These are phyloP conservation scores for Rhodosporidiobolus sp. DNA, from an alignment of 768 basidiomycete genomes.

Conservation along the genomic window DNA sequence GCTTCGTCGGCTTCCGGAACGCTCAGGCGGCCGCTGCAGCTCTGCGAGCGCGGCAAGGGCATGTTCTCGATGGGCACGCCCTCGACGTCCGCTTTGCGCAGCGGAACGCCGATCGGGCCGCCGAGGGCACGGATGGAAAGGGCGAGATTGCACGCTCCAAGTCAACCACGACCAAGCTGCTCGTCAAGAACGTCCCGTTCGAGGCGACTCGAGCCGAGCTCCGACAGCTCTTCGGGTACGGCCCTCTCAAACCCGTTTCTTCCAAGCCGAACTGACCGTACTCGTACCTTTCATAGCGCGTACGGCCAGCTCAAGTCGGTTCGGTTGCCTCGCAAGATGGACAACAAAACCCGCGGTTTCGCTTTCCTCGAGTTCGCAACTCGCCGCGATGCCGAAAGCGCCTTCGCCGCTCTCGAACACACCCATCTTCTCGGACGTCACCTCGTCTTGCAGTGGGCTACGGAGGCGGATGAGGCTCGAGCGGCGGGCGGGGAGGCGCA, in stretches of 20 bases:
- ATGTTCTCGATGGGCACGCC: conserved; percentile 80
- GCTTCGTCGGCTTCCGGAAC: conserved; percentile 86
- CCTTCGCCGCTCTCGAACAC: conserved; percentile 78
- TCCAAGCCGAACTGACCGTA: conserved; percentile 6
- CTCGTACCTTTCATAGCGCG: conserved; percentile 55
- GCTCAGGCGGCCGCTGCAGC: conserved; percentile 69
- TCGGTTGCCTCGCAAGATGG: conserved; percentile 86
- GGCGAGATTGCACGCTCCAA: conserved; percentile 49
- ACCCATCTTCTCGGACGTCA: conserved; percentile 95
- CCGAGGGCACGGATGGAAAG: conserved; percentile 29
- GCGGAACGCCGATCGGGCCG: conserved; percentile 59
- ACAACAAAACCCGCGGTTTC: conserved; percentile 83
- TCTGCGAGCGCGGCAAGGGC: conserved; percentile 71
- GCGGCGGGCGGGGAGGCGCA: conserved; percentile 50
- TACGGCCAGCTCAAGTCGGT: conserved; percentile 93
- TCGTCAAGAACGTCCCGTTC: conserved; percentile 97
- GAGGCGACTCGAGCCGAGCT: conserved; percentile 93
- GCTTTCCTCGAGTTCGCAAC: conserved; percentile 94
- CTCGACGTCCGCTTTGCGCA: conserved; percentile 82
- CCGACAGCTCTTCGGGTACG: conserved; percentile 79
- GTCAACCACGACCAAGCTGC: conserved; percentile 83
- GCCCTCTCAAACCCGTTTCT: not conserved
- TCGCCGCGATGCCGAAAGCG: conserved; percentile 82
- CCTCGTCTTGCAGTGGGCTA: conserved; percentile 86
- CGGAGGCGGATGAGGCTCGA: conserved; percentile 64